A percentile compares a stretch with the other conserved stretches of the same genome.
These are phyloP conservation scores for Candida boleticola DNA, from an alignment of 805 yeast species.

Conservation along the genomic window DNA sequence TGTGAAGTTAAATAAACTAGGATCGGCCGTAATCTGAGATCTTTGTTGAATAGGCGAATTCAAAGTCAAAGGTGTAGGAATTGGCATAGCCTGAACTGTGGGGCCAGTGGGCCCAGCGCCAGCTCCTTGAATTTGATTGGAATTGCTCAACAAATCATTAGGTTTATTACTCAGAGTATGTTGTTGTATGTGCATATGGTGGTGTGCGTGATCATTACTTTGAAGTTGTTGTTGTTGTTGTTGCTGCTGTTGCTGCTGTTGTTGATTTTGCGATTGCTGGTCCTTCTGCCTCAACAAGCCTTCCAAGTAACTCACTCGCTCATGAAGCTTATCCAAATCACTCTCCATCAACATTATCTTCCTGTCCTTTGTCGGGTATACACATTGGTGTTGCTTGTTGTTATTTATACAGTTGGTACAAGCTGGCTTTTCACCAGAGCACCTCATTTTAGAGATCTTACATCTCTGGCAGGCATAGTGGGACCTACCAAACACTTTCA, in stretches of 20 bases:
- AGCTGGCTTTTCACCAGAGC: constrained; percentile 42
- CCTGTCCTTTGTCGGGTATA: constrained; percentile 37
- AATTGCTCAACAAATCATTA: not conserved
- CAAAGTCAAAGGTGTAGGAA: not conserved
- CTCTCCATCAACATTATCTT: constrained; percentile 44
- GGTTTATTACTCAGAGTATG: not conserved
- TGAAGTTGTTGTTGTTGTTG: constrained; percentile 1
- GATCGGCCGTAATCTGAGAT: not conserved
- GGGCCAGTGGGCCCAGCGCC: constrained; percentile 1
- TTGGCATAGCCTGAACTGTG: not conserved
- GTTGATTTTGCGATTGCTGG: not conserved
- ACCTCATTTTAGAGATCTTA: constrained; percentile 37
- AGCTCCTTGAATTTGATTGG: not conserved
- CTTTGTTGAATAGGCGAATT: constrained; percentile 6
- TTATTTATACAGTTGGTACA: constrained; percentile 38
- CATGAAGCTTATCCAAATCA: constrained; percentile 35
- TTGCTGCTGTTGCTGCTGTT: constrained; percentile 1
- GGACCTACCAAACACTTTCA: constrained; percentile 40
- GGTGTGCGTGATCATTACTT: not conserved
- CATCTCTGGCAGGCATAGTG: constrained; percentile 46
- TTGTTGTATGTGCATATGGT: no score
- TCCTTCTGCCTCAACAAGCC: constrained; percentile 2
- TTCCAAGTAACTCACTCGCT: constrained; percentile 29
- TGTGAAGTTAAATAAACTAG: constrained; percentile 6
- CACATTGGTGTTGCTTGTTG: constrained; percentile 29